Conservation (phyloP, 2,329 filamentous ascomycete genomes). For the Dactylellina leptospora region DNA sequence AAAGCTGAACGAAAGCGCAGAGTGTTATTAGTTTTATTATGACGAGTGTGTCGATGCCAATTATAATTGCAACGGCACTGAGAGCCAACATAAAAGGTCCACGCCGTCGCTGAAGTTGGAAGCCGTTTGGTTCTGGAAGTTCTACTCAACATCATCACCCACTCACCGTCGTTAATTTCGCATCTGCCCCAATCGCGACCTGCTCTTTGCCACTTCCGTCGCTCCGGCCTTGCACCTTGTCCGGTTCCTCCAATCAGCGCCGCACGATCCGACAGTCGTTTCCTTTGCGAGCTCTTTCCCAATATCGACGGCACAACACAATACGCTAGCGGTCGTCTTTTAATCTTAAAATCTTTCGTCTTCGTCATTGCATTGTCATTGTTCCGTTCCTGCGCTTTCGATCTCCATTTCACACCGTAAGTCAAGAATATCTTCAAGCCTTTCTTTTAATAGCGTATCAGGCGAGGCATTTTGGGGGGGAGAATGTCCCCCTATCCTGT, state of each 20-base stretch:
- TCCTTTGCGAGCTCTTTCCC: conserved; percentile 10
- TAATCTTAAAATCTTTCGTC: conserved; percentile 22
- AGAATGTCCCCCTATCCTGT: conserved; percentile 6
- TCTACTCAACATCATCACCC: too few relatives aligned
- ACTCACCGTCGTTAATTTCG: background rate
- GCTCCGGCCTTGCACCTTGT: conserved; percentile 11
- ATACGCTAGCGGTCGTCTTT: conserved; percentile 18
- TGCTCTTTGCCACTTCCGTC: conserved; percentile 30
- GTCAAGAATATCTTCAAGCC: background rate
- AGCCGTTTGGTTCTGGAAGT: background rate
- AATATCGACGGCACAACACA: background rate
- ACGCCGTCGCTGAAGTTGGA: conserved; percentile 9
- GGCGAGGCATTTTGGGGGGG: background rate
- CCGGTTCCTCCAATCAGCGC: conserved; percentile 21
- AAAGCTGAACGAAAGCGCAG: background rate
- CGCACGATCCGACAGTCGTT: conserved; percentile 25
- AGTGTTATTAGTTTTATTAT: too few relatives aligned
- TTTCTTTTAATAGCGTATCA: conserved; percentile 25
- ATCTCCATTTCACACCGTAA: conserved; percentile 26
- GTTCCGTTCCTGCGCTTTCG: background rate
- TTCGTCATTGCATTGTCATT: too few relatives aligned
- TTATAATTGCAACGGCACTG: background rate
- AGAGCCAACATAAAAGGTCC: conserved; percentile 28
- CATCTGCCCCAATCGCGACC: conserved; percentile 7
- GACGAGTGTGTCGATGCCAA: background rate